A percentile compares a stretch with the other conserved stretches of the same genome.
Conservation (phyloP, 768 basidiomycete genomes). For the Tricholoma bakamatsutake region DNA sequence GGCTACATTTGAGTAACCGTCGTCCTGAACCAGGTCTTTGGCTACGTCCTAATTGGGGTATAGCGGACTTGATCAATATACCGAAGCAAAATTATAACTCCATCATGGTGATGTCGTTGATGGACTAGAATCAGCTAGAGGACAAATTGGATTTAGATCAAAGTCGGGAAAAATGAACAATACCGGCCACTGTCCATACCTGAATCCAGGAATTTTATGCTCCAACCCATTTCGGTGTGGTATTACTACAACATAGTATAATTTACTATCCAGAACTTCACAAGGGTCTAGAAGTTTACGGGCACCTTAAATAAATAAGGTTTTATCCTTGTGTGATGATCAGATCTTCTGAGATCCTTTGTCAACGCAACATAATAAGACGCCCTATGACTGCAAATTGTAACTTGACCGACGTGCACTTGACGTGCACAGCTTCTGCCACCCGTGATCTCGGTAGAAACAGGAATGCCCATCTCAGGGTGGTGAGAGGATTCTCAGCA, state of each 20-base stretch:
- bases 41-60: not conserved
- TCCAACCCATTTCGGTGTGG: too few species aligned
- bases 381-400: not conserved
- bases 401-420: not conserved
- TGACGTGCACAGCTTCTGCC: not conserved
- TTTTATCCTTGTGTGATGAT: not conserved
- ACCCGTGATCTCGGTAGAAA: not conserved
- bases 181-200: too few species aligned
- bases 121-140: not conserved
- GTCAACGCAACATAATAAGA: not conserved
- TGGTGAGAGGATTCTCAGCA: not conserved
- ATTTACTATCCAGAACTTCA: too few species aligned
- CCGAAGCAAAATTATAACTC: not conserved
- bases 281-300: not conserved
- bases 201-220: too few species aligned
- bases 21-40: not conserved
- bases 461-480: not conserved
- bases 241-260: too few species aligned
- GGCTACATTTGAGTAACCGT: not conserved
- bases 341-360: not conserved
- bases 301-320: not conserved
- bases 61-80: not conserved
- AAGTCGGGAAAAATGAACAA: too few species aligned
- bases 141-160: too few species aligned
- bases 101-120: not conserved